These are phyloP conservation scores for Russula lepida DNA, from an alignment of 768 basidiomycete genomes.

Conservation along the genomic window DNA sequence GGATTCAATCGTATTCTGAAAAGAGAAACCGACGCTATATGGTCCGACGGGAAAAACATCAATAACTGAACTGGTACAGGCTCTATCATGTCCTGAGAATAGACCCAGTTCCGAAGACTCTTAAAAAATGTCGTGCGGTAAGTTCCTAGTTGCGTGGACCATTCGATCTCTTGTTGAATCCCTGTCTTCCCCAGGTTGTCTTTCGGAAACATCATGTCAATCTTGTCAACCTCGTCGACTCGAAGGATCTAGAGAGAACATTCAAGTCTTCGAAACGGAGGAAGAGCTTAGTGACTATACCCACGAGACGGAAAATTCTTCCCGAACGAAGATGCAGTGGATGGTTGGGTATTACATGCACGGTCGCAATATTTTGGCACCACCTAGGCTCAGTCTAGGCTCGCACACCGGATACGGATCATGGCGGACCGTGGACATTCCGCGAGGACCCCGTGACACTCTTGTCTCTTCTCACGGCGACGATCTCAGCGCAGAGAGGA, in stretches of 20 bases:
- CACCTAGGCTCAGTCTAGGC: too few species aligned
- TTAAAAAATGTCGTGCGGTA: not conserved
- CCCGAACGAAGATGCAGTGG: conserved; percentile 25
- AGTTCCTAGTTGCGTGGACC: not conserved
- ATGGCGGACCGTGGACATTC: too few species aligned
- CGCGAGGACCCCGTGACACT: not conserved
- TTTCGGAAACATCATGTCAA: conserved; percentile 25
- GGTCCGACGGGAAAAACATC: conserved; percentile 17
- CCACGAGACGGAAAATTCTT: conserved; percentile 21
- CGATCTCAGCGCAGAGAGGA: not conserved
- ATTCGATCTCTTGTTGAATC: not conserved
- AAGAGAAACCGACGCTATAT: conserved; percentile 20
- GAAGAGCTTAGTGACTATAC: conserved; percentile 25
- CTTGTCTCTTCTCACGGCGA: not conserved
- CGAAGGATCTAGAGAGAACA: conserved; percentile 16
- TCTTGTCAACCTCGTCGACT: conserved; percentile 29
- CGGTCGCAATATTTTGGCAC: conserved; percentile 24
- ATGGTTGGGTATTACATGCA: conserved; percentile 28
- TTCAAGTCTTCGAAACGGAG: conserved; percentile 23
- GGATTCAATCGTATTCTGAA: conserved; percentile 11
- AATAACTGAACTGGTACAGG: conserved; percentile 16
- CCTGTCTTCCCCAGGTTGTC: not conserved
- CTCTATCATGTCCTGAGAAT: conserved; percentile 20
- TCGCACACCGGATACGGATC: too few species aligned
- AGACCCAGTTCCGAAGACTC: conserved; percentile 9